phyloP scores from a whole-genome alignment of 2,329 filamentous ascomycete genomes.

The Chaetomium strumarium region DNA sequence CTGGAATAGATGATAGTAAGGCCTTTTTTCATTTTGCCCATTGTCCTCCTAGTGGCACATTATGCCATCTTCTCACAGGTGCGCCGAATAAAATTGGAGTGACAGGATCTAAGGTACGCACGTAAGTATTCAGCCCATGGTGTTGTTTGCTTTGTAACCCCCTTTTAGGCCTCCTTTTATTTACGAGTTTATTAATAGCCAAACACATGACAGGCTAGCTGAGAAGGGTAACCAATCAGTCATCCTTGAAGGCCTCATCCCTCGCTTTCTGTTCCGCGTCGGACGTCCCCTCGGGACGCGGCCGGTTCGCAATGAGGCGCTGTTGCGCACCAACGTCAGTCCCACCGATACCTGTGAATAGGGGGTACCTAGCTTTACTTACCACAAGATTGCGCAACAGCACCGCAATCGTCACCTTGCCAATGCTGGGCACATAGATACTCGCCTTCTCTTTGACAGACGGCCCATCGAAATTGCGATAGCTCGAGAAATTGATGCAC shows the following conservation, averaged over 20 bases:
- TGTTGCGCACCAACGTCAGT: constrained; percentile 6
- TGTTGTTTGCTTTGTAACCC: not conserved
- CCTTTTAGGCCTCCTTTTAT: not conserved
- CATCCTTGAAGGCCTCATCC: constrained; percentile 18
- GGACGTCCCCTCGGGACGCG: constrained; percentile 14
- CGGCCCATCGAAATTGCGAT: constrained; percentile 81
- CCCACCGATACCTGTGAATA: not conserved
- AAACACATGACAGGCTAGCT: not conserved
- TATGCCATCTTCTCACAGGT: not conserved
- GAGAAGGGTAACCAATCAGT: not conserved
- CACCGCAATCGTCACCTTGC: constrained; percentile 94
- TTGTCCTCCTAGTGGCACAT: not conserved
- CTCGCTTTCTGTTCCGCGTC: constrained; percentile 16
- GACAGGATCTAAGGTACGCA: too few species aligned
- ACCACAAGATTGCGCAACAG: constrained; percentile 84
- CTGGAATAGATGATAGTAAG: not conserved
- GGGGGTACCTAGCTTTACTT: constrained; percentile 36
- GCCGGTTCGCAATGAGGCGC: constrained; percentile 27
- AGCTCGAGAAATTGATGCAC: constrained; percentile 98
- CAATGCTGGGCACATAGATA: constrained; percentile 94
- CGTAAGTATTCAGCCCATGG: not conserved
- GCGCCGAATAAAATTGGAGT: not conserved
- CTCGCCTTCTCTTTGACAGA: constrained; percentile 92
- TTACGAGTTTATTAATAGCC: not conserved
- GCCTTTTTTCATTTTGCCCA: not conserved